Evolutionary conservation across 805 yeast species (phyloP), one percentile per base, ranked within the genome.

Genomic region (Candida qinlingensis): DNA sequence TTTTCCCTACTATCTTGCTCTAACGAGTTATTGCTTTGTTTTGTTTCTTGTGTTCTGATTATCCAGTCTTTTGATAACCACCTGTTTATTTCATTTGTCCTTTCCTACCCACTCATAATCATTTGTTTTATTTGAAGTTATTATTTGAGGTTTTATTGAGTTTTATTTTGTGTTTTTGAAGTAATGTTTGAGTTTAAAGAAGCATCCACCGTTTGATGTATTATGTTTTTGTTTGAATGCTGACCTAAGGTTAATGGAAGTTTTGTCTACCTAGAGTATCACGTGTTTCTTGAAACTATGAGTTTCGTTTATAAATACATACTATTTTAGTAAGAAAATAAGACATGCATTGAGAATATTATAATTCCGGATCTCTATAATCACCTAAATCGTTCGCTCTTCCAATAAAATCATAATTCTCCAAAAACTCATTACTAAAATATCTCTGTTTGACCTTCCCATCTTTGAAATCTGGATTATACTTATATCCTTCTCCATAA

Each of bases 401-500:
- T 71, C 77, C 42, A 86, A 67, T 55, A 88, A 80, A 45, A 67
- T 70, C 37, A 72, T 51, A 6, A 66, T 75, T 6, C 66, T 68
- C 50, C 10, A 47, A 13, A 4, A 86, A 60, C 28, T 74, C 83
- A 7, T 73, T 70, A 0, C 97, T 98, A 59, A 92, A 70, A 60
- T 87, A 89, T 10, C 73, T 76, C 64, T 94, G 99, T 39, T 69
- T 62, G 5, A 87, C 94, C 45, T 70, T 63, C 0, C 98, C 98
- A 48, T 82, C 79, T 41, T 69, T 68, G 63, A 63, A 95, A 54
- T 80, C 75, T 0, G 99, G 99, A 57, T 90, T 90, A 65, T 94
- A 95, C 64, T 89, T 88, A 68, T 94, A 94, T 12, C 81, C 83
- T 46, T 83, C 78, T 13, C 87, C 85, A 63, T 91, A 92, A 0